Evolutionary conservation across 2,329 filamentous ascomycete genomes (phyloP), one percentile per base, ranked within the genome.

Genomic region (Leptosphaerulina australis): DNA sequence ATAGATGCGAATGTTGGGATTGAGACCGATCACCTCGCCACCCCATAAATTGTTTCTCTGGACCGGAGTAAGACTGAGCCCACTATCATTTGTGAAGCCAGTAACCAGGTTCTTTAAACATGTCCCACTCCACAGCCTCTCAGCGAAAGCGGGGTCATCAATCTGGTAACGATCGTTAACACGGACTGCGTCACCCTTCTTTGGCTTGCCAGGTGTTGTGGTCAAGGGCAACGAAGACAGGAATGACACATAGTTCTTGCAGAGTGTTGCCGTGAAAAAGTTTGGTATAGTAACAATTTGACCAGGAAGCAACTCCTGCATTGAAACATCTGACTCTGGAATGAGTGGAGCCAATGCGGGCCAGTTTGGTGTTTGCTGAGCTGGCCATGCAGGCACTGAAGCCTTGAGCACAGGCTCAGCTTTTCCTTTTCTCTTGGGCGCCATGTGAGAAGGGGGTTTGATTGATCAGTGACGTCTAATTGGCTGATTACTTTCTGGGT

Each of bases 151-250:
- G 21, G 83, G 74, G 74, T 97, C 92, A 21, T 91, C 78, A 15
- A 96, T 77, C 74, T 96, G 90, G 63, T 88, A 96, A 9, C 93
- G 85, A 69, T 97, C 93, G 69, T 97, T 97, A 36, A 96, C 88
- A 26, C 93, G 82, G 6, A 90, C 81, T 1, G 91, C 91, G 46
- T 94, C 87, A 37, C 89, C 90, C 54, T 84, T 86, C 70, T 89
- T 93, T 1, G 90, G 90, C 53, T 84, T 85, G 0, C 84, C 85
- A 0, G 90, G 90, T 0, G 90, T 96, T 1, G 90, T 95, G 34
- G 81, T 82, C 35, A 96, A 76, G 0, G 90, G 86, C 2, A 96
- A 74, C 0, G 81, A 82, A 8, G 82, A 78, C 0, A 95, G 81
- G 63, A 93, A 94, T 1, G 83, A 79, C 39, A 91, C 82, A 69